Base-by-base conservation (phyloP, 805 yeast species). In the Ogataea pignaliae region DNA sequence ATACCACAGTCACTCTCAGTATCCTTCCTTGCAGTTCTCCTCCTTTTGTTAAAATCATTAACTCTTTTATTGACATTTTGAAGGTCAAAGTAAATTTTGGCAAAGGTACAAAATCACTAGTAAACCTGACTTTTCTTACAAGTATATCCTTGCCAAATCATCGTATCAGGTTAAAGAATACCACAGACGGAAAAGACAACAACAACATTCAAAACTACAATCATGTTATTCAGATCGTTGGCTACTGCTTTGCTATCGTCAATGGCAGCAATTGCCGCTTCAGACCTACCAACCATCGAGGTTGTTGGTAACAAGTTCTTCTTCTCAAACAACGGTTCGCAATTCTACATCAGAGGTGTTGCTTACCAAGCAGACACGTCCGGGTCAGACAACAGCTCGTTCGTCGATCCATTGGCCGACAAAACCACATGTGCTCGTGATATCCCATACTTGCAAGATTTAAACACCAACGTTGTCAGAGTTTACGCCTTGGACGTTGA, bases 221-320 rank as follows among this genome's bases (percentile, higher is more conserved):
- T 66, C 43, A 43, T 61, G 42, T 47, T 65, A 37, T 44, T 63
- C 42, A 63, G 65, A 15, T 40, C 60, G 16, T 38, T 60, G 40
- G 48, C 59, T 34, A 41, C 51, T 29, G 51, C 53, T 48, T 41
- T 53, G 47, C 39, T 50, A 30, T 30, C 46, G 42, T 13, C 53
- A 39, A 7, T 7, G 26, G 26, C 26, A 21, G 43, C 55, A 31
- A 45, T 56, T 26, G 77, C 75, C 46, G 75, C 52, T 29, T 75
- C 68, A 39, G 26, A 21, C 26, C 65, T 79, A 50, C 86, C 88
- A 50, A 73, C 82, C 32, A 79, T 85, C 53, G 88, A 83, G 57
- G 75, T 85, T 51, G 78, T 76, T 45, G 91, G 91, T 50, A 84
- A 83, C 76, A 84, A 85, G 65, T 85, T 85, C 60, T 85, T 76